Conservation (phyloP, 345 rosid species). For the Noccaea caerulescens region DNA sequence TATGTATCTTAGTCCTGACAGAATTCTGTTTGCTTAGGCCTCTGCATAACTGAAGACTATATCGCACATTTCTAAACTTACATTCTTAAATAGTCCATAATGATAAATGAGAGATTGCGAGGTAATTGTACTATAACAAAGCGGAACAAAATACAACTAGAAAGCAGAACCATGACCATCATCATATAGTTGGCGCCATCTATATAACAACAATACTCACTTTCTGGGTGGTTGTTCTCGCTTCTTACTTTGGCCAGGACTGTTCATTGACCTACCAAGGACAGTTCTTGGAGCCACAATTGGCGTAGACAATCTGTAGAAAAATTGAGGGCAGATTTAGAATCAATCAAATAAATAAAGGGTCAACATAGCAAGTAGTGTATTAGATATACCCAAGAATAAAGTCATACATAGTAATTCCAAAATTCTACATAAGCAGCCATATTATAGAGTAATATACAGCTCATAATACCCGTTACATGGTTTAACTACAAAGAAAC, state of each 20-base stretch:
- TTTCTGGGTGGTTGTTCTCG: slow-evolving; percentile 30
- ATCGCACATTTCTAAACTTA: not conserved
- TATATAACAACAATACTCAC: slow-evolving; percentile 33
- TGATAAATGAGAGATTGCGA: not conserved
- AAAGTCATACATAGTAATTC: not conserved
- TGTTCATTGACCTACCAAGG: slow-evolving; percentile 11
- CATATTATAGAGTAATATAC: slow-evolving; percentile 20
- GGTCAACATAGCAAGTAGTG: not conserved
- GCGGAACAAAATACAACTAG: slow-evolving; percentile 3
- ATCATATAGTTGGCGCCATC: slow-evolving; percentile 1
- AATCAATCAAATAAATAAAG: slow-evolving; percentile 3
- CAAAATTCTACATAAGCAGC: slow-evolving; percentile 13
- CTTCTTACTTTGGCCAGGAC: slow-evolving; percentile 32
- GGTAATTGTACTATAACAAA: not conserved
- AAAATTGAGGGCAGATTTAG: not conserved
- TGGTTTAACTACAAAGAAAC: too few relatives aligned
- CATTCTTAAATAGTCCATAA: slow-evolving; percentile 8
- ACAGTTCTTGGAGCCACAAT: slow-evolving; percentile 20
- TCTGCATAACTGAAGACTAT: not conserved
- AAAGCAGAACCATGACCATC: not conserved
- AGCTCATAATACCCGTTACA: not conserved
- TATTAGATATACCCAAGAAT: slow-evolving; percentile 13
- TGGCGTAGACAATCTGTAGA: slow-evolving; percentile 25
- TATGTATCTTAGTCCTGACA: slow-evolving; percentile 21
- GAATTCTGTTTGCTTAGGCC: slow-evolving; percentile 1